Evolutionary conservation across 352 stramenopile species (phyloP), one percentile per base, ranked within the genome.

Genomic region (Phytophthora brassicae): DNA sequence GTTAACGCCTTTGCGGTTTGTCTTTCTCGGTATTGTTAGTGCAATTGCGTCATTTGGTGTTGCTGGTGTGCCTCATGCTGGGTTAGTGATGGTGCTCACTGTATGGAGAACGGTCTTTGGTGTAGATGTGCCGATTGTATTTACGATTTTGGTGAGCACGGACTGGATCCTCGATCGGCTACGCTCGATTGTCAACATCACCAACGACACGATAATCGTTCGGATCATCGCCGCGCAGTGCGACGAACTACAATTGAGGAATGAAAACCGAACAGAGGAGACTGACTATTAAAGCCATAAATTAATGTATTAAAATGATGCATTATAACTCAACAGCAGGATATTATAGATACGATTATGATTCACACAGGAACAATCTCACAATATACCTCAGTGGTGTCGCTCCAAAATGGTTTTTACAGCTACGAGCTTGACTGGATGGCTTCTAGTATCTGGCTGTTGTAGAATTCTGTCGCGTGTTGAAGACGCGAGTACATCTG

Each of bases 111-210:
- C 83, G 12, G 81, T 90, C 13, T 91, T 91, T 39, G 65, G 70
- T 6, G 51, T 74, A 7, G 66, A 85, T 12, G 45, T 92, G 36
- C 85, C 83, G 0, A 60, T 77, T 12, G 77, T 78, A 9, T 92
- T 94, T 54, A 79, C 76, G 9, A 74, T 90, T 52, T 43, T 92
- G 13, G 81, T 92, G 45, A 86, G 79, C 22, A 74, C 60, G 4
- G 81, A 92, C 57, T 91, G 82, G 76, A 75, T 92, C 52, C 49
- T 92, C 36, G 80, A 92, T 62, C 81, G 83, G 22, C 83, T 89
- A 60, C 76, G 79, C 4, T 81, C 82, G 20, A 64, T 91, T 22
- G 77, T 89, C 60, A 94, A 92, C 62, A 84, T 94, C 66, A 90
- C 81, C n/a, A 90, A 89, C 65, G 82, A 92, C 68, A 87, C 81